A percentile compares a stretch with the other conserved stretches of the same genome.
These are phyloP conservation scores for Fusarium cyanostomum DNA, from an alignment of 2,329 filamentous ascomycete species.

Conservation along the genomic window DNA sequence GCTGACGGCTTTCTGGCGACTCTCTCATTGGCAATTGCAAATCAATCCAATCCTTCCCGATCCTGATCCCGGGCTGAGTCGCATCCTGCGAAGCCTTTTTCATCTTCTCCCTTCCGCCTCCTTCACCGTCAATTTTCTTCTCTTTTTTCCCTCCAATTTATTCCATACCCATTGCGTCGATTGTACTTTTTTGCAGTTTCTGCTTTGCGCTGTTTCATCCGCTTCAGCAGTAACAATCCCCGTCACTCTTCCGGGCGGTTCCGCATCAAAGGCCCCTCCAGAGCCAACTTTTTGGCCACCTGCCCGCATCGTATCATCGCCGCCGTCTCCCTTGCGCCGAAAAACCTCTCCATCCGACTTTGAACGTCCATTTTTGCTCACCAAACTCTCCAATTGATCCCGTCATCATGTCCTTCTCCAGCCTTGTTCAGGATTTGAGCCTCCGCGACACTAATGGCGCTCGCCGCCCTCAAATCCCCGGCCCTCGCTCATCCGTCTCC, in stretches of 20 bases:
- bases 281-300: constrained; percentile 38
- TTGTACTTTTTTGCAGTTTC: constrained; percentile 15
- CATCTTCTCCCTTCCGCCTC: constrained; percentile 5
- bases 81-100: constrained; percentile 10
- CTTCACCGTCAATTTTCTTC: not conserved
- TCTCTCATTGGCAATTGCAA: constrained; percentile 39
- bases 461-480: constrained; percentile 55
- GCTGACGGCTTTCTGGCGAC: constrained; percentile 36
- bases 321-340: constrained; percentile 2
- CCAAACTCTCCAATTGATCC: constrained; percentile 15
- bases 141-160: not conserved
- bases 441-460: constrained; percentile 63
- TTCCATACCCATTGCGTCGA: constrained; percentile 8
- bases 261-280: constrained; percentile 31
- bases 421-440: constrained; percentile 71
- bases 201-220: not conserved
- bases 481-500: constrained; percentile 59
- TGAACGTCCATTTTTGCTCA: constrained; percentile 5
- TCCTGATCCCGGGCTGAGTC: constrained; percentile 7
- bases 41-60: constrained; percentile 12
- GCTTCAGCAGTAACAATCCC: not conserved
- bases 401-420: constrained; percentile 70
- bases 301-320: constrained; percentile 21
- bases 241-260: constrained; percentile 27
- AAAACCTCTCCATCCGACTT: constrained; percentile 9